Base-by-base conservation (phyloP, 2,329 filamentous ascomycete species). In the Cladosporium sp. region DNA sequence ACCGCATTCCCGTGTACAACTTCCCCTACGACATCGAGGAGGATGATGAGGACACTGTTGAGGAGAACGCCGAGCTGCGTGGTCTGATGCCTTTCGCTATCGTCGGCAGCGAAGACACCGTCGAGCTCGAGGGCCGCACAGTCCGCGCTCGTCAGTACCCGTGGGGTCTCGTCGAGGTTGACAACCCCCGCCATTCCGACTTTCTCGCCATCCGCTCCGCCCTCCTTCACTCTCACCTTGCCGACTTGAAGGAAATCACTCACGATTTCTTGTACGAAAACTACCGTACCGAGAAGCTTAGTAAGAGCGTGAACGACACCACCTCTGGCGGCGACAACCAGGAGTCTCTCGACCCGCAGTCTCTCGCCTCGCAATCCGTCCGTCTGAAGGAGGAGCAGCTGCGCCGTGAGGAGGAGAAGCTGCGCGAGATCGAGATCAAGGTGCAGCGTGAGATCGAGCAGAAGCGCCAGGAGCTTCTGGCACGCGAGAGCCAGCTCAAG, bases 211-310 rank as follows among this genome's bases (percentile, higher is more conserved):
- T 98, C 69, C 86, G 93, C 70, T 96, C 91, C 55, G 93, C 93
- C 52, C 85, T 98, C 53, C 82, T 98, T 58, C 93, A 98, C 81
- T 96, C 90, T 75, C 93, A 98, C 78, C 77, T 98, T 69, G 93
- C 93, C 57, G 93, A 98, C 72, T 77, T 98, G 67, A 98, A 98
- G 84, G 93, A 98, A 74, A 98, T 98, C 70, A 98, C 93, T 49
- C 93, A 98, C 74, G 93, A 98, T 74, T 98, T 98, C 85, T 79
- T 98, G 60, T 98, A 98, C 77, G 93, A 98, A 74, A 98, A 98
- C 78, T 98, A 98, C 82, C 90, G 93, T 89, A 98, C 93, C 68
- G 93, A 98, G 87, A 97, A 97, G 80, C 87, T 98, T 66, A 95
- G 89, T 79, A 98, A 97, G 89, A 96, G 90, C 71, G 93, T 98